phyloP scores from a whole-genome alignment of 1,139 yeast genomes.

The Saccharomycopsis hybrid region DNA sequence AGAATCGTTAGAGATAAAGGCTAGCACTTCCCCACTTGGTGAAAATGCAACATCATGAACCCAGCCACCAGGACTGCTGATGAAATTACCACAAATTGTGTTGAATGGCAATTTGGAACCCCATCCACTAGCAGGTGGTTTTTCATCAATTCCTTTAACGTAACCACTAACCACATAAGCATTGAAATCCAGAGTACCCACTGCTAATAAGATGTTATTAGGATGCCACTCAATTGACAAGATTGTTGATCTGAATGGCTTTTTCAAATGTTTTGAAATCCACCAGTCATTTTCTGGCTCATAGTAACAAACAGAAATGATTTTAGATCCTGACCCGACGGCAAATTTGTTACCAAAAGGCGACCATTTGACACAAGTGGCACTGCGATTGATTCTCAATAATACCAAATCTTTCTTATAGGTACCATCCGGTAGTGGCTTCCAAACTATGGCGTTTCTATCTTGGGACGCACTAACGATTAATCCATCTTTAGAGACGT shows the following conservation, averaged over 20 bases:
- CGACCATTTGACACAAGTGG: constrained; percentile 90
- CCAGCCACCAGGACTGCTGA: constrained; percentile 80
- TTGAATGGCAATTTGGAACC: constrained; percentile 95
- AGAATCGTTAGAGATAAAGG: constrained; percentile 75
- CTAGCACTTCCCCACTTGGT: constrained; percentile 72
- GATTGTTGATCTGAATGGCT: constrained; percentile 84
- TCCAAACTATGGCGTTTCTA: constrained; percentile 97
- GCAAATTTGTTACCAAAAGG: constrained; percentile 93
- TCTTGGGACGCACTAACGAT: constrained; percentile 98
- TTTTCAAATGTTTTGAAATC: constrained; percentile 95
- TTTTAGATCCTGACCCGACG: constrained; percentile 92
- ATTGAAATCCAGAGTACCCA: constrained; percentile 94
- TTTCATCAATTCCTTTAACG: constrained; percentile 80
- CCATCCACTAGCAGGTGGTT: constrained; percentile 77
- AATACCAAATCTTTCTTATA: constrained; percentile 89
- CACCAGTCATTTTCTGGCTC: constrained; percentile 99
- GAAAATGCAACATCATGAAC: constrained; percentile 86
- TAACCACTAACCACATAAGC: constrained; percentile 91
- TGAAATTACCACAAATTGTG: constrained; percentile 81
- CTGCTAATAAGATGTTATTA: constrained; percentile 79
- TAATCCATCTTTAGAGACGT: constrained; percentile 81
- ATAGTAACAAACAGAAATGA: constrained; percentile 91
- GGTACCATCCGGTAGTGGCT: constrained; percentile 52
- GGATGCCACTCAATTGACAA: constrained; percentile 91
- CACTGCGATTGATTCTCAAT: constrained; percentile 88